phyloP scores from a whole-genome alignment of 2,329 filamentous ascomycete species.

The Aureobasidium pullulans region DNA sequence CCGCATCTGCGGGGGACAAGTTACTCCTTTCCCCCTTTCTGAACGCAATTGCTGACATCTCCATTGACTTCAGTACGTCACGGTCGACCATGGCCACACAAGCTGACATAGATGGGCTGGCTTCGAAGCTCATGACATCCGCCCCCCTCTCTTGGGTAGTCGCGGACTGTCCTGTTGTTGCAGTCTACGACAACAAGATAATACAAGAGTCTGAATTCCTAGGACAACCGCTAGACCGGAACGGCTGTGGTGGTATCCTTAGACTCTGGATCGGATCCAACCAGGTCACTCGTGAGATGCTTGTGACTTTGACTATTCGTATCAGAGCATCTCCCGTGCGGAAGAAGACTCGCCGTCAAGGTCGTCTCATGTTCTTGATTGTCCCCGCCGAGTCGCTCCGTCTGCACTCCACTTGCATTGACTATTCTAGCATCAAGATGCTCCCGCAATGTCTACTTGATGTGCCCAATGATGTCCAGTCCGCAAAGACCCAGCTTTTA shows the following conservation, averaged over 20 bases:
- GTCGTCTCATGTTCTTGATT: not conserved
- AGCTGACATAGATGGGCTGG: not conserved
- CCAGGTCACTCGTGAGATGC: not conserved
- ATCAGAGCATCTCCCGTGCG: not conserved
- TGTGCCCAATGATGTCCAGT: not conserved
- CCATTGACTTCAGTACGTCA: not conserved
- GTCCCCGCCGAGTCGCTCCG: not conserved
- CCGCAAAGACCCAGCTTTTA: not conserved
- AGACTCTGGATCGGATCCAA: not conserved
- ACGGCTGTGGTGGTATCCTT: not conserved
- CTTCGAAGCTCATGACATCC: not conserved
- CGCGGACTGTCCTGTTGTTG: not conserved
- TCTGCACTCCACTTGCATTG: not conserved
- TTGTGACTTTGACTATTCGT: slow-evolving; percentile 1
- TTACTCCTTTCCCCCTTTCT: not conserved
- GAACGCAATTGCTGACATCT: not conserved
- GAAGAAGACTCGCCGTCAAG: not conserved
- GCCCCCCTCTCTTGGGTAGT: not conserved
- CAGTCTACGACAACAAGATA: not conserved
- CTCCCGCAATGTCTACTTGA: not conserved
- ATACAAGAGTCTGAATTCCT: not conserved
- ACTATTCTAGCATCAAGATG: not conserved
- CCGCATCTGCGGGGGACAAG: slow-evolving; percentile 3
- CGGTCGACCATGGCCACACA: not conserved
- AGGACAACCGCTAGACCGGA: not conserved